A percentile compares a stretch with the other conserved stretches of the same genome.
Evolutionary conservation across 2,329 filamentous ascomycete genomes (phyloP).

Genomic region (Pseudogymnoascus sp.): DNA sequence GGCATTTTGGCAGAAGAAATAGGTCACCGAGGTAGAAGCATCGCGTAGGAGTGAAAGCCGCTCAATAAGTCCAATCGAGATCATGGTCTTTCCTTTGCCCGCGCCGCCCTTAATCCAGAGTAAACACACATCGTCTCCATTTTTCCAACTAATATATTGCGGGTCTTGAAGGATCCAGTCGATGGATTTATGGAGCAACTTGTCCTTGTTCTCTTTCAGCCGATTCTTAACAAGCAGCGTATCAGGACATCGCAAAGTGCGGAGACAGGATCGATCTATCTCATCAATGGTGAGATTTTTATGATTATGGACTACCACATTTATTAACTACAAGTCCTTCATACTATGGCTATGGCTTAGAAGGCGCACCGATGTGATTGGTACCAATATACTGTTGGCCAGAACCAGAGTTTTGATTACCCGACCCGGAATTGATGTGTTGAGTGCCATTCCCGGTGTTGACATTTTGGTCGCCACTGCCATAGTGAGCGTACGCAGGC

Average conservation of each 20-base stretch:
- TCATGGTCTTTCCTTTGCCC: conserved; percentile 32
- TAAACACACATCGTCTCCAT: conserved; percentile 19
- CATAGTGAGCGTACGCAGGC: background rate
- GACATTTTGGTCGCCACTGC: background rate
- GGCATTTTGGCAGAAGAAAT: conserved; percentile 11
- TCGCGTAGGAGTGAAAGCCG: conserved; percentile 18
- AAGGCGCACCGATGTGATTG: background rate
- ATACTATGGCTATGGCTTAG: background rate
- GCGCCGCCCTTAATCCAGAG: conserved; percentile 30
- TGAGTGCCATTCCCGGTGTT: background rate
- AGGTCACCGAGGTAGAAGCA: background rate
- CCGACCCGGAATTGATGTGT: background rate
- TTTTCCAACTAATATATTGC: conserved; percentile 20
- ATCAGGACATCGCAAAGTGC: conserved; percentile 15
- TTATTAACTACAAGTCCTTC: background rate
- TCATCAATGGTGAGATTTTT: background rate
- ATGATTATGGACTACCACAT: background rate
- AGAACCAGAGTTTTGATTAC: background rate
- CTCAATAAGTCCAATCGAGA: conserved; percentile 19
- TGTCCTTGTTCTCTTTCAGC: conserved; percentile 16
- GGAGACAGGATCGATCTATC: conserved; percentile 13
- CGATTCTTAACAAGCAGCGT: conserved; percentile 15
- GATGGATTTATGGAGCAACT: conserved; percentile 13
- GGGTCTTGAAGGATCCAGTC: conserved; percentile 22
- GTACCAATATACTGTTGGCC: background rate